These are phyloP conservation scores for Nicotiana knightiana DNA, from an alignment of 257 asterid species.

Conservation along the genomic window DNA sequence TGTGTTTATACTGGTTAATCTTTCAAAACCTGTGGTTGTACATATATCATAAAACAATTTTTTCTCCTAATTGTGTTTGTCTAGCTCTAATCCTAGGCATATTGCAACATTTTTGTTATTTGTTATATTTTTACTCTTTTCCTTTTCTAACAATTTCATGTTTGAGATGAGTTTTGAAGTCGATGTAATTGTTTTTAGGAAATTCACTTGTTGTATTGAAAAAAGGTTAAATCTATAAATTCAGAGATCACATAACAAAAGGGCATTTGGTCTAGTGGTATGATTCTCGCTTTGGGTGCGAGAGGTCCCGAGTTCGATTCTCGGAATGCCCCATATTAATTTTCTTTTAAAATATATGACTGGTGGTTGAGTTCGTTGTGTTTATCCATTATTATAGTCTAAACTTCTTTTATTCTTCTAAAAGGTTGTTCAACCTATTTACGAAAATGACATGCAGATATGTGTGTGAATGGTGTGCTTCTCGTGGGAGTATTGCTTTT, in stretches of 20 bases:
- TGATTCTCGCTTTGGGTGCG: slow-evolving; percentile 86
- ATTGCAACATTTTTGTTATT: neutral
- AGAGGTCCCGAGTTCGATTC: slow-evolving; percentile 78
- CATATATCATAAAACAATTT: neutral
- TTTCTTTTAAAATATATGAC: no score
- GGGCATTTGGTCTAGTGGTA: slow-evolving; percentile 94
- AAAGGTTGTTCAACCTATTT: neutral
- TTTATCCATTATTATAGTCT: no score
- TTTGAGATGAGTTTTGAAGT: no score
- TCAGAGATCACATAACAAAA: no score
- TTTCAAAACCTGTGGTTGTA: neutral
- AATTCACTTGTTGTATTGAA: no score
- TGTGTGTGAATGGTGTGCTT: slow-evolving; percentile 23
- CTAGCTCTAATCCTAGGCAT: neutral
- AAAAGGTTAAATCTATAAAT: no score
- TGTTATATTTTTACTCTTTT: neutral
- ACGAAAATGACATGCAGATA: neutral
- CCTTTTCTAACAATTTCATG: neutral
- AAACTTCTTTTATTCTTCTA: neutral
- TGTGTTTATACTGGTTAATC: neutral
- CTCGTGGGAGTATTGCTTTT: slow-evolving; percentile 27
- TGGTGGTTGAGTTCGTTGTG: neutral
- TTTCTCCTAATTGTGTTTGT: neutral
- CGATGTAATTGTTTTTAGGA: no score
- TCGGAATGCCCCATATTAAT: slow-evolving; percentile 58